A percentile compares a stretch with the other conserved stretches of the same genome.
These are phyloP conservation scores for Xylaria sp. DNA, from an alignment of 2,329 filamentous ascomycete genomes.

Conservation along the genomic window DNA sequence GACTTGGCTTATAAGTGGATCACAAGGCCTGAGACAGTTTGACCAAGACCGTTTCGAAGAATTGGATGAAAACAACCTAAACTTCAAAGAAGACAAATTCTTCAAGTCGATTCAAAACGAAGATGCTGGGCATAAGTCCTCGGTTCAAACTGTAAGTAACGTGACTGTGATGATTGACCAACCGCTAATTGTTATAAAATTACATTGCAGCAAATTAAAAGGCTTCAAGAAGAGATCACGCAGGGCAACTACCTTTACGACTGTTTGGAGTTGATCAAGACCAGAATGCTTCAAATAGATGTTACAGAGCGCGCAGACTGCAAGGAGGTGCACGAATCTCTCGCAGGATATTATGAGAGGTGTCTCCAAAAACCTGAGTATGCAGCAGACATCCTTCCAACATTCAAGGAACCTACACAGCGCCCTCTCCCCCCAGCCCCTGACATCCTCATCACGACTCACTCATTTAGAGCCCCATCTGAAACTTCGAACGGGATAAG, in stretches of 20 bases:
- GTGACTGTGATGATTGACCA: not conserved
- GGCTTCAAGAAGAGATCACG: not conserved
- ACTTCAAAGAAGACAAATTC: slow-evolving; percentile 29
- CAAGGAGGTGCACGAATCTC: slow-evolving; percentile 16
- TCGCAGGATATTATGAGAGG: slow-evolving; percentile 5
- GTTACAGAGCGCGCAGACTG: slow-evolving; percentile 18
- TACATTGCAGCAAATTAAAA: slow-evolving; percentile 6
- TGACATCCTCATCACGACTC: not conserved
- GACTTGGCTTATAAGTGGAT: slow-evolving; percentile 33
- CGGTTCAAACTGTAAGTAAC: slow-evolving; percentile 1
- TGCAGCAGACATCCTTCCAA: slow-evolving; percentile 2
- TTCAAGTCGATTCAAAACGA: not conserved
- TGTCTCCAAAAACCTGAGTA: slow-evolving; percentile 18
- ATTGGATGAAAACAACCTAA: slow-evolving; percentile 8
- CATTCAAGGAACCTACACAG: not conserved
- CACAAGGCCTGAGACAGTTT: slow-evolving; percentile 20
- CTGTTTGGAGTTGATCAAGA: slow-evolving; percentile 27
- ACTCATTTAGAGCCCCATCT: not conserved
- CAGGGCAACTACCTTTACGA: slow-evolving; percentile 29
- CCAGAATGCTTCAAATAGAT: slow-evolving; percentile 18
- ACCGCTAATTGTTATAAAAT: not conserved
- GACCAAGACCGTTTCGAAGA: slow-evolving; percentile 19
- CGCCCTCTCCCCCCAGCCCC: not conserved
- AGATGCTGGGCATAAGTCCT: not conserved
- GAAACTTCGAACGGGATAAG: not conserved